These are phyloP conservation scores for Dovyalis caffra DNA, from an alignment of 345 rosid species.

Conservation along the genomic window DNA sequence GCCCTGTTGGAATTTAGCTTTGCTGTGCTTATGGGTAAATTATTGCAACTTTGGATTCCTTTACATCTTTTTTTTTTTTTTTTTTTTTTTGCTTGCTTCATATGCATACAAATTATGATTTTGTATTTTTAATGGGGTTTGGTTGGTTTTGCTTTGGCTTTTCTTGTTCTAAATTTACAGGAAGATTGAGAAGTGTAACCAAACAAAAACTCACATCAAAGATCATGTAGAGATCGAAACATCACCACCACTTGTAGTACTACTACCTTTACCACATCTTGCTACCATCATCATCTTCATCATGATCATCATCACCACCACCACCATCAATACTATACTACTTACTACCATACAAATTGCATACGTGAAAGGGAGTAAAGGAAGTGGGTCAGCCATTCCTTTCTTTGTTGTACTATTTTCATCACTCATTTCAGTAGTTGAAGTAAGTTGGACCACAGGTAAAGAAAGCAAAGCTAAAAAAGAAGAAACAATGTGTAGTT, in stretches of 20 bases:
- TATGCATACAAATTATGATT: neutral
- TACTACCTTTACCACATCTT: neutral
- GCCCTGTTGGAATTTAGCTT: slow-evolving; percentile 82
- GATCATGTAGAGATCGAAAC: slow-evolving; percentile 37
- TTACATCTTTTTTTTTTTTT: neutral
- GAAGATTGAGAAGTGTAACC: slow-evolving; percentile 32
- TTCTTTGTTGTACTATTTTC: slow-evolving; percentile 39
- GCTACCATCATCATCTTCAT: neutral
- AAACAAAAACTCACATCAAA: slow-evolving; percentile 35
- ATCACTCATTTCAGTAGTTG: slow-evolving; percentile 29
- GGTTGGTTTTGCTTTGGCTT: slow-evolving; percentile 1
- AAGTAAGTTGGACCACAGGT: slow-evolving; percentile 44
- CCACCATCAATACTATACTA: slow-evolving; percentile 24
- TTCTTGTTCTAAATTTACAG: slow-evolving; percentile 23
- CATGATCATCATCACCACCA: neutral
- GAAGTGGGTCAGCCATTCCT: slow-evolving; percentile 51
- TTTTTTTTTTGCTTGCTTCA: neutral
- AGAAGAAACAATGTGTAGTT: slow-evolving; percentile 26
- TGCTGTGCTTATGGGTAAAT: slow-evolving; percentile 32
- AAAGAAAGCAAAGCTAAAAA: slow-evolving; percentile 5
- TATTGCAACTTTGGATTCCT: slow-evolving; percentile 25
- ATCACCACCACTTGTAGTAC: slow-evolving; percentile 9
- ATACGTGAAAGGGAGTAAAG: slow-evolving; percentile 43
- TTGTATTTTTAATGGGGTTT: slow-evolving; percentile 1
- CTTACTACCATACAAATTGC: slow-evolving; percentile 51